Evolutionary conservation across 441 rosid genomes (phyloP).

Genomic region (Adansonia grandidieri): DNA sequence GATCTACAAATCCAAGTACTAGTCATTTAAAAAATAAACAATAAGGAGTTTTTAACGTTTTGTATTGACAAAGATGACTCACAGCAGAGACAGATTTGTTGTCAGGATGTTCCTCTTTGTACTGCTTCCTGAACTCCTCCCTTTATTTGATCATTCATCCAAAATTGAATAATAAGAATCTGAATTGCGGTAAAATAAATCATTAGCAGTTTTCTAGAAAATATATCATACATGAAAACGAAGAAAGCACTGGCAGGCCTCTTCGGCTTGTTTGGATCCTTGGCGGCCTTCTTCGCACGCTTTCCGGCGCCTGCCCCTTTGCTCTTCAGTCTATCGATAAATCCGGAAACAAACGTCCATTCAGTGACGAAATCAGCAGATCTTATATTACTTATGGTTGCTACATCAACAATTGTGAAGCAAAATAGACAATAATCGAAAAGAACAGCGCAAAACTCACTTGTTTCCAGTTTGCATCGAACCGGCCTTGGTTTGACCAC

Average conservation of each 20-base stretch:
- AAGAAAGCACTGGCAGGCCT: slow-evolving; percentile 78
- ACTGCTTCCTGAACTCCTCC: slow-evolving; percentile 74
- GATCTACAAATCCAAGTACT: neutral
- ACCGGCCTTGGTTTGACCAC: slow-evolving; percentile 53
- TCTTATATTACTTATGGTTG: neutral
- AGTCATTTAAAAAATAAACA: neutral
- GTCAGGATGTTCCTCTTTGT: slow-evolving; percentile 67
- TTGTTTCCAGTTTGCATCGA: slow-evolving; percentile 39
- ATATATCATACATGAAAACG: slow-evolving; percentile 57
- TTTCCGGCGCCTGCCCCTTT: slow-evolving; percentile 46
- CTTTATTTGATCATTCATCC: slow-evolving; percentile 31
- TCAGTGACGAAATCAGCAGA: neutral
- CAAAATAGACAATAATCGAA: neutral
- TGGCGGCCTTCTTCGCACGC: slow-evolving; percentile 53
- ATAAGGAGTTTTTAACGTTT: neutral
- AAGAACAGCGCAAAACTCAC: slow-evolving; percentile 36
- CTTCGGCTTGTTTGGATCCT: slow-evolving; percentile 82
- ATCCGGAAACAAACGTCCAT: neutral
- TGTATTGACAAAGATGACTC: slow-evolving; percentile 25
- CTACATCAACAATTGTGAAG: too few relatives aligned
- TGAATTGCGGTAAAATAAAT: neutral
- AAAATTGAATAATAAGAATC: neutral
- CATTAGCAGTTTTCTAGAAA: neutral
- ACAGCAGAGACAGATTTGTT: slow-evolving; percentile 85
- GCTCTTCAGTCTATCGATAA: slow-evolving; percentile 53